A percentile compares a stretch with the other conserved stretches of the same genome.
phyloP scores from a whole-genome alignment of 169 alveolate species.

The Plasmodium inui region DNA sequence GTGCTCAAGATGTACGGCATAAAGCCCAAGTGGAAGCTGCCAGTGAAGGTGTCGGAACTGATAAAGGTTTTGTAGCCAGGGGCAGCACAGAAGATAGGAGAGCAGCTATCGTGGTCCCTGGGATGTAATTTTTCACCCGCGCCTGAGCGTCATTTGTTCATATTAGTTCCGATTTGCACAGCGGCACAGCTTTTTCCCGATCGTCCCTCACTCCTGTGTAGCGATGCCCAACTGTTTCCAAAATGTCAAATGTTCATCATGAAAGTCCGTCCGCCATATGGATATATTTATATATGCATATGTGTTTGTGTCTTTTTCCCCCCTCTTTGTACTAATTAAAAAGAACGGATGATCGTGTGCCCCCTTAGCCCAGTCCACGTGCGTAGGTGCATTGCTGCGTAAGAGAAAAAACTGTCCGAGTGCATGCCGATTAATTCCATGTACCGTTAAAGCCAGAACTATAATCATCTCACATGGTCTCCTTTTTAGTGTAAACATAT shows the following conservation, averaged over 20 bases:
- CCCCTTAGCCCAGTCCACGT: not conserved
- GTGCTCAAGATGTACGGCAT: slow-evolving; percentile 40
- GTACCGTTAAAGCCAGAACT: not conserved
- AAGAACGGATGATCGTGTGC: not conserved
- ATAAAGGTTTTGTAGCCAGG: slow-evolving; percentile 15
- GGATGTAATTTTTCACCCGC: not conserved
- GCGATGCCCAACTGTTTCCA: not conserved
- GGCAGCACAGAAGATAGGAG: not conserved
- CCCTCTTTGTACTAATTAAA: not conserved
- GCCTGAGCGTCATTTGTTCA: not conserved
- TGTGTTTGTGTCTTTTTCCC: not conserved
- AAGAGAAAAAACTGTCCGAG: not conserved
- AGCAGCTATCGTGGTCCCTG: not conserved
- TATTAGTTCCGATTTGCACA: not conserved
- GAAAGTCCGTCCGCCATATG: not conserved
- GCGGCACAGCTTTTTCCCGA: not conserved
- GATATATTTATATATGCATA: not conserved
- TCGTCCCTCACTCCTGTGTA: not conserved
- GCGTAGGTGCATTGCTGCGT: not conserved
- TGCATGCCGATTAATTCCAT: not conserved
- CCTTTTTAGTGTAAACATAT: not conserved
- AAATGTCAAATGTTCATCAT: not conserved
- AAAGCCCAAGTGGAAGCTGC: slow-evolving; percentile 64
- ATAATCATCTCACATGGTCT: not conserved
- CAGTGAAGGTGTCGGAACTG: slow-evolving; percentile 42